Evolutionary conservation across 1,284 basidiomycete genomes (phyloP), one percentile per base, ranked within the genome.

Genomic region (Pholiota adiposa): DNA sequence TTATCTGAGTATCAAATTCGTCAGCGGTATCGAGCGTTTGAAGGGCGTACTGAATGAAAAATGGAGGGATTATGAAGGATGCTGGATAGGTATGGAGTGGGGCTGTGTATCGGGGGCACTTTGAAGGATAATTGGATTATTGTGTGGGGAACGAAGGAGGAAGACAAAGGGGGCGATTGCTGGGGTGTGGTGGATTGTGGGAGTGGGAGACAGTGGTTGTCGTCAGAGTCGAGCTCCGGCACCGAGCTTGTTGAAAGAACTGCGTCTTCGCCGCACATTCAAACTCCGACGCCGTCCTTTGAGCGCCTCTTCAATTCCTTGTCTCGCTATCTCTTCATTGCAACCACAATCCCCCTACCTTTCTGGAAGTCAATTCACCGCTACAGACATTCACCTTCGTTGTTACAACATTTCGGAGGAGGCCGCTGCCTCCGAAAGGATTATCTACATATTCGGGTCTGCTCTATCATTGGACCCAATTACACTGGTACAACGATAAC

Each of bases 21-120:
- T 27, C 14, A 27, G 14, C 52, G 44, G 48, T 25, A 46, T 40
- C 50, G 60, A 60, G 56, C 54, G 62, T 60, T 14, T 61, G 63
- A 60, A 62, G 65, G 65, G 70, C 66, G 71, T 72, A 77, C 73
- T 73, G 73, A 62, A 61, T 58, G 59, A 60, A 51, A 60, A 49
- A 48, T 6, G 16, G 51, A 25, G 40, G 54, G 9, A 36, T 50
- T 62, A 63, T 61, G 58, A 57, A 61, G 23, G 56, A 48, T 59
- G 57, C 50, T 51, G 55, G 55, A 62, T 57, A 62, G 54, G 59
- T 54, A 63, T 59, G 31, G 36, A 52, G 27, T 16, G 44, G 50
- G 29, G 29, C 9, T 21, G 51, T 34, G 51, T 58, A 34, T 34
- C 18, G 31, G 16, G 5, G 43, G 4, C 16, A 46, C 41, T 54